Evolutionary conservation across 352 stramenopile species (phyloP), one percentile per base, ranked within the genome.

Genomic region (Globisporangium nunn): DNA sequence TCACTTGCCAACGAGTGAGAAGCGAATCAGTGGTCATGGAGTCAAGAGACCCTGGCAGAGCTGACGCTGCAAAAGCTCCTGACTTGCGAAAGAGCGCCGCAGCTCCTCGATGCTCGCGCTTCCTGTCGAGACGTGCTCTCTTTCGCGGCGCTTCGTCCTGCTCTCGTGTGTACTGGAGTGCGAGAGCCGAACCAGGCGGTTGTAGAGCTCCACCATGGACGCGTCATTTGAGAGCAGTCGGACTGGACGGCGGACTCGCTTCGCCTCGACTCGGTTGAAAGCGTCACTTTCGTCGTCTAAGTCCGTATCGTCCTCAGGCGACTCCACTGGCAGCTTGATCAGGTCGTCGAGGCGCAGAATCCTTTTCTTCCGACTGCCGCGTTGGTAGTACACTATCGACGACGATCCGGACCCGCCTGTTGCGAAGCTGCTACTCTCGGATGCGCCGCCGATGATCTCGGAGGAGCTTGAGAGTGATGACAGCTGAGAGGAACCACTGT

Each of bases 371-470:
- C 49, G 47, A 7, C 59, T 66, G n/a, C 53, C 59, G 40, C 59
- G 53, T 18, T 57, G 61, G 54, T 61, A 66, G 18, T 66, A 66
- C 37, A 54, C 52, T 8, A 66, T 66, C 5, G 59, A 52, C 17
- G 59, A 66, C 23, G 53, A 41, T 2, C 35, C 53, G 5, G 41
- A 23, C 23, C 49, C 54, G 12, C 45, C 45, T 18, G 35, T 15
- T 28, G 58, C 58, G 33, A 59, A 11, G 0, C 44, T 30, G 23
- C 58, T 64, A 31, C 54, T 58, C 37, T 54, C 52, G 7, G 45
- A 58, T n/a, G 46, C 29, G 39, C 45, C 47, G 10, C 37, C n/a
- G 8, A 48, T 18, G 43, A 48, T 30, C n/a, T 48, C 43, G 17
- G 43, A 23, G 1, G 23, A 48, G 43, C 7, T 48, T 2, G 43